Base-by-base conservation (phyloP, 495 filamentous ascomycete species). In the Xylaria palmicola region DNA sequence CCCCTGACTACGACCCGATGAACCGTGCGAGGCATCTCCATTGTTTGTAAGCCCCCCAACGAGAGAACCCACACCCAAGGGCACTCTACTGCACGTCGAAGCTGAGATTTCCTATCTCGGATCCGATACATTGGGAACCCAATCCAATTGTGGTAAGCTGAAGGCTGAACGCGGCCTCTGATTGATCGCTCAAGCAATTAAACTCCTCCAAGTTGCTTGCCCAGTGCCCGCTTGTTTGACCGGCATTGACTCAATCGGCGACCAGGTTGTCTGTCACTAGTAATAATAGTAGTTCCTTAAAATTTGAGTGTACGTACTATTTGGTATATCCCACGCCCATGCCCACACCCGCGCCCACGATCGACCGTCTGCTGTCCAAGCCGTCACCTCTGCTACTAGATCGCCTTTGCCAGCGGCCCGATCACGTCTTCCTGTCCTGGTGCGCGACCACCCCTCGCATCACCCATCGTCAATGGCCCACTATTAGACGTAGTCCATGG, bases 41-140 rank as follows among this genome's bases (percentile, higher is more conserved):
- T 34, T n/a, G 26, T 40, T 41, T 9, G 37, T 29, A 22, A 27
- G 17, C 6, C 24, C 34, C 4, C n/a, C n/a, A n/a, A 15, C 15
- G n/a, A 43, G 22, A 34, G 27, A 43, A 9, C n/a, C 39, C 37
- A 43, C 26, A 43, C 13, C 12, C n/a, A 36, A 34, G n/a, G 32
- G 47, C 47, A 50, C 15, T 50, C 47, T 22, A 30, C 52, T 44
- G 53, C 36, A 56, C 27, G 53, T 43, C 53, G 20, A 3, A 56
- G 39, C 37, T 43, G 39, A 56, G 27, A 17, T 44, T 56, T 43
- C 53, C 53, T 56, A 30, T 56, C 13, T 15, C 34, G 53, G 53
- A 56, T 43, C 53, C 53, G 53, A 34, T 56, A 43, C 53, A 56
- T 56, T 56, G 53, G 53, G 20, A 56, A n/a, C 39, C n/a, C 53